Evolutionary conservation across 2,329 filamentous ascomycete genomes (phyloP), one percentile per base, ranked within the genome.

Genomic region (Exophiala calicioides): DNA sequence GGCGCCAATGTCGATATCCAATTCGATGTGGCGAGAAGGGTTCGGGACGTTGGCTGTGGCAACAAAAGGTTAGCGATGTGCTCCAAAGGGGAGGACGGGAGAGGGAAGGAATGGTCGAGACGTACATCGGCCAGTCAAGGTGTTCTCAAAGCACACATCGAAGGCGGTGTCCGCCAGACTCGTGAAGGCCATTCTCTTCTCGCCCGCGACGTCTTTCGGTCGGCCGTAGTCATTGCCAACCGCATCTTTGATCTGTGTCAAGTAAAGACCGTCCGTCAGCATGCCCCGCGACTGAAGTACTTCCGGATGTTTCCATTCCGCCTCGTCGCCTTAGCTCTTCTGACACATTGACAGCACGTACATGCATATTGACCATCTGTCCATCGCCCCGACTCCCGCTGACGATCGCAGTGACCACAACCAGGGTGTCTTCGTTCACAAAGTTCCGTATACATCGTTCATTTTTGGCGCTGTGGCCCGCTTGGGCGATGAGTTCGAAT

Each of bases 361-460:
- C 91, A 72, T 95, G 85, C 79, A 98, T 93, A 69, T 97, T 95
- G 56, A 97, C 82, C 60, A 81, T 74, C 82, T 95, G 90, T 42
- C 93, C 93, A 75, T 98, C 93, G 48, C 90, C 91, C 71, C 85
- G 88, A 58, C 74, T 74, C n/a, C 93, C 93, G 66, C 85, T 82
- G 46, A 95, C 79, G 50, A 83, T 95, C 44, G 90, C 88, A 47
- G 91, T 97, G 42, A 98, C 91, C 24, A 97, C 91, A 31, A 98
- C 93, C 57, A 98, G 76, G 56, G 93, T 95, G 65, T 96, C 90
- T 71, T 83, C 86, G 52, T 82, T 80, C 58, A 96, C 90, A 69
- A 96, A 98, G 75, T 98, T 98, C 68, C 91, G 83, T 69, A 98
- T 87, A 75, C 93, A 98, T 74, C 91, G 81, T 73, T 91, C 86